Evolutionary conservation across 2,329 filamentous ascomycete genomes (phyloP), one percentile per base, ranked within the genome.

Genomic region (Calonectria pseudoturangicola): DNA sequence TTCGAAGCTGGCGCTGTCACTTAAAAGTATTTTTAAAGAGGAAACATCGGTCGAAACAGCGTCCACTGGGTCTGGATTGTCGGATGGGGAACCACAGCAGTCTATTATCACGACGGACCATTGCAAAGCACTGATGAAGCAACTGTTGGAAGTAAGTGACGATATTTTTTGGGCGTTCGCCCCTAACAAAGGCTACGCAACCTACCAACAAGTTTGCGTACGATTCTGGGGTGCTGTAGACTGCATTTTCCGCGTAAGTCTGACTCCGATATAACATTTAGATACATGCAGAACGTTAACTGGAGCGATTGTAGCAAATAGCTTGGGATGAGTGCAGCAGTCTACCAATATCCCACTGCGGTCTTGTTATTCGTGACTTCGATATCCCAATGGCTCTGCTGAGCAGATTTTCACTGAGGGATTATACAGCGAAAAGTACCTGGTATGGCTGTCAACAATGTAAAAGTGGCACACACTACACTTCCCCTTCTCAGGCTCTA

Each of bases 141-240:
- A 54, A 36, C 43, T 64, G 1, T 33, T 64, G 2, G 28, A 50
- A 9, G 43, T 64, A 9, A 64, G 60, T 12, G 41, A 64, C 16
- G 43, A 74, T 18, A 68, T 73, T 41, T 28, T 72, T 13, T 30
- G 39, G 30, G 63, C 70, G 10, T 73, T 66, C n/a, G 43, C 67
- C 16, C 73, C 73, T 6, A 41, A 50, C 2, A 21, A 64, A 4
- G 68, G 73, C 30, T 69, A 58, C 60, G 43, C 66, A 5, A 33
- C 69, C 16, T 73, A 39, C 6, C 68, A 75, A 28, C 66, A 66
- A 21, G 60, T 73, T 70, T 80, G 60, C 56, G 65, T 66, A 25
- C 74, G 71, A 5, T 77, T 75, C 60, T 77, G 75, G 75, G 74
- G 75, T 9, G 68, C 74, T 13, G 58, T 77, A 4, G 75, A 76